Percentiles rank a stretch among this genome's conserved stretches.
Evolutionary conservation across 2,329 filamentous ascomycete species (phyloP).

Genomic region (Teratosphaeria viscida): DNA sequence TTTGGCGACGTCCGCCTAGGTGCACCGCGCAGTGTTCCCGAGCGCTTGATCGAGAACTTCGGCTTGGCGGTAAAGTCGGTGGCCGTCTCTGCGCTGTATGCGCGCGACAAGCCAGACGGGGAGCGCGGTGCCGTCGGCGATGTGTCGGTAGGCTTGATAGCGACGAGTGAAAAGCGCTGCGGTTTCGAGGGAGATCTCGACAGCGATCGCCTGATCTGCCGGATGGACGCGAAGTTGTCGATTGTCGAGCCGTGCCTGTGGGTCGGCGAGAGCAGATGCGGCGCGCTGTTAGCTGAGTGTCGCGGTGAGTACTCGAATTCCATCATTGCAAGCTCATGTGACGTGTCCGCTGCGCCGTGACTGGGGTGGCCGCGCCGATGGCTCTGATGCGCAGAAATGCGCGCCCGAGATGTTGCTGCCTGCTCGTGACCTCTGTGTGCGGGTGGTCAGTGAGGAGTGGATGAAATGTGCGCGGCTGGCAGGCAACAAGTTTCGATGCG

Average conservation of each 20-base stretch:
- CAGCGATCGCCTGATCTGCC: slow-evolving; percentile 74
- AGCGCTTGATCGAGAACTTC: slow-evolving; percentile 29
- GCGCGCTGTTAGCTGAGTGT: slow-evolving; percentile 55
- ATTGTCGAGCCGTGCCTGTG: slow-evolving; percentile 44
- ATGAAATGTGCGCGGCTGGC: background rate
- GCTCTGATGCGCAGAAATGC: background rate
- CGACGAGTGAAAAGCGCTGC: slow-evolving; percentile 56
- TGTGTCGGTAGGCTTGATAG: slow-evolving; percentile 33
- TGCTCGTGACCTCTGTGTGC: background rate
- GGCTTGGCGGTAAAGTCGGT: slow-evolving; percentile 32
- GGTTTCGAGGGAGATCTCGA: slow-evolving; percentile 87
- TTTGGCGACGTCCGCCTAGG: slow-evolving; percentile 64
- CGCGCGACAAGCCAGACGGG: slow-evolving; percentile 34
- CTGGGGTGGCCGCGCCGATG: background rate
- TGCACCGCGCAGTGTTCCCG: slow-evolving; percentile 25
- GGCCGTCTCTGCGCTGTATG: slow-evolving; percentile 31
- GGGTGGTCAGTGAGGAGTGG: background rate
- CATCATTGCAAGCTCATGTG: slow-evolving; percentile 24
- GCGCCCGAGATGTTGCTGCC: background rate
- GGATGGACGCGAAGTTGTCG: slow-evolving; percentile 70
- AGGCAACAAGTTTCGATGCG: background rate
- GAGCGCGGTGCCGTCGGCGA: slow-evolving; percentile 28
- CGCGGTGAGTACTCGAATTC: slow-evolving; percentile 42
- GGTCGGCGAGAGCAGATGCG: slow-evolving; percentile 80
- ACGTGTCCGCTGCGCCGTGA: background rate